Conservation (phyloP, 2,329 filamentous ascomycete species). For the Neospermospora avenae region DNA sequence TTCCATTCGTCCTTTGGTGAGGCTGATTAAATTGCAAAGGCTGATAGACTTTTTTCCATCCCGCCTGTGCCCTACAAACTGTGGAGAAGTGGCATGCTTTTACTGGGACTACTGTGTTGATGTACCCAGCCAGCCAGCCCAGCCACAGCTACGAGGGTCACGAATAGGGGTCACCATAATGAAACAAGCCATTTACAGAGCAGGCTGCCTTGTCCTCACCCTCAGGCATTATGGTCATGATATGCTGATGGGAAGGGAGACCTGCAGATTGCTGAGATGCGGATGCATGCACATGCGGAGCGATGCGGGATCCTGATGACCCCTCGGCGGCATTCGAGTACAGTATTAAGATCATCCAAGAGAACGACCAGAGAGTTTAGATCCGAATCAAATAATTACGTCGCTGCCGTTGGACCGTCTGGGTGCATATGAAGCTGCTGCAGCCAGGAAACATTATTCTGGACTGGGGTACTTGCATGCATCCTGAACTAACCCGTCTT, state of each 20-base stretch:
- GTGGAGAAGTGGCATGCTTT: neutral
- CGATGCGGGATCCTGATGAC: neutral
- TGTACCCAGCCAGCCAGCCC: conserved; percentile 4
- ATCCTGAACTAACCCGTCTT: neutral
- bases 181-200: neutral
- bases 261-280: conserved; percentile 13
- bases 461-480: neutral
- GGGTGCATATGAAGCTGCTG: no score
- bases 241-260: neutral
- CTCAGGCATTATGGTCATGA: conserved; percentile 8
- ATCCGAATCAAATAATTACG: conserved; percentile 7
- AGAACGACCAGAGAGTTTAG: neutral
- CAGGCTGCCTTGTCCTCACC: neutral
- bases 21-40: conserved; percentile 9
- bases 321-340: neutral
- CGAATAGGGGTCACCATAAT: neutral
- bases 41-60: conserved; percentile 3
- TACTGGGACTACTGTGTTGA: neutral
- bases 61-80: neutral
- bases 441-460: neutral
- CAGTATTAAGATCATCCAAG: no score
- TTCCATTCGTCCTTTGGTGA: conserved; percentile 6
- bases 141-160: neutral
- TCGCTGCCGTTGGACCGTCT: conserved; percentile 6
- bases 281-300: neutral